A percentile compares a stretch with the other conserved stretches of the same genome.
phyloP scores from a whole-genome alignment of 2,329 filamentous ascomycete species.

The Sclerotinia sclerotiorum region DNA sequence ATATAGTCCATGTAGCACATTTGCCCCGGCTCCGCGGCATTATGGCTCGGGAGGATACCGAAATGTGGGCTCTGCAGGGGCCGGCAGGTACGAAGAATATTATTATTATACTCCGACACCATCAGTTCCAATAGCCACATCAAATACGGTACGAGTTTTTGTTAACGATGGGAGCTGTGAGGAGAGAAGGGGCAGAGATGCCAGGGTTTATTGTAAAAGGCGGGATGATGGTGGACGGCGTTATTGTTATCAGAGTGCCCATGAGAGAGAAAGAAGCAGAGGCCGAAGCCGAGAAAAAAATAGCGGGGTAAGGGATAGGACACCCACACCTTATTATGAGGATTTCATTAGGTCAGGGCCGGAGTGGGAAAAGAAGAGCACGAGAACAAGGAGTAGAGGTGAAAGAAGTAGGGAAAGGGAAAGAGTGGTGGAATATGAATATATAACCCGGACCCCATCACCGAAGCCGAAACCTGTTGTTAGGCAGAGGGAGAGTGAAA shows the following conservation, averaged over 20 bases:
- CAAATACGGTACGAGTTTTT: no score
- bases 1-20: no score
- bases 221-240: background rate
- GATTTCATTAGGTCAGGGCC: slow-evolving; percentile 58
- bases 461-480: background rate
- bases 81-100: no score
- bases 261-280: background rate
- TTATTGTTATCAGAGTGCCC: background rate
- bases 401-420: background rate
- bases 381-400: background rate
- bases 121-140: no score
- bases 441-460: background rate
- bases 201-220: background rate
- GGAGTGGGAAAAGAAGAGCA: slow-evolving; percentile 70
- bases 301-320: slow-evolving; percentile 59
- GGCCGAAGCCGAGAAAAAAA: background rate
- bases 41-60: no score
- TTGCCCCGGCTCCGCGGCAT: no score
- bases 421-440: background rate
- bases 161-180: no score
- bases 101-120: no score
- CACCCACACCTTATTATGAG: slow-evolving; percentile 49
- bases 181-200: background rate
- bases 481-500: background rate
- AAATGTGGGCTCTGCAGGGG: no score